These are phyloP conservation scores for Globisporangium uncinulatum DNA, from an alignment of 352 stramenopile species.

Conservation along the genomic window DNA sequence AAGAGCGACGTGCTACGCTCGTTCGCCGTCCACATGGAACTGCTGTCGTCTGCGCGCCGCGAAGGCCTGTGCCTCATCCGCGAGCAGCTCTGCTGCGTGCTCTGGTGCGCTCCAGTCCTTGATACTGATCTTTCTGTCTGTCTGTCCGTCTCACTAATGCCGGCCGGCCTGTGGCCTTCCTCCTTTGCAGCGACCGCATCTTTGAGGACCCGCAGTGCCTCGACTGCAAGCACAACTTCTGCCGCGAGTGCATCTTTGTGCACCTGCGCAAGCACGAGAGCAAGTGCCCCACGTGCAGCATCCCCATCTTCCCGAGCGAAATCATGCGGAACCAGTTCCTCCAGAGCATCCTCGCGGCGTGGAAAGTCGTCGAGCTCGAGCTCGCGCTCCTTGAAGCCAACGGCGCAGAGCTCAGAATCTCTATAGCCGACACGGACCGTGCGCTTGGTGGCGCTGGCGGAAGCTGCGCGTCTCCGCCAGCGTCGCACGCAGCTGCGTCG, in stretches of 20 bases:
- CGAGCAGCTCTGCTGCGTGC: slow-evolving; percentile 68
- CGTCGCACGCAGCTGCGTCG: not conserved
- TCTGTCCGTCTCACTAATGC: too few relatives aligned
- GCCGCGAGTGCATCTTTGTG: slow-evolving; percentile 60
- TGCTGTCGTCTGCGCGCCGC: slow-evolving; percentile 45
- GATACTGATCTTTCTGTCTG: not conserved
- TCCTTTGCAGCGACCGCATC: slow-evolving; percentile 32
- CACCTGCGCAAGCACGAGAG: slow-evolving; percentile 55
- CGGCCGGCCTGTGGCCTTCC: too few relatives aligned
- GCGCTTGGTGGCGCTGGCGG: slow-evolving; percentile 23
- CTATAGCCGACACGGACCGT: slow-evolving; percentile 26
- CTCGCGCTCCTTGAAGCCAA: slow-evolving; percentile 36
- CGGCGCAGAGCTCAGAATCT: slow-evolving; percentile 21
- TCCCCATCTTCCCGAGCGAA: slow-evolving; percentile 72
- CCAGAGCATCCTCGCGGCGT: slow-evolving; percentile 73
- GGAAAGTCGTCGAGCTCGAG: slow-evolving; percentile 67
- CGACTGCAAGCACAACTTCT: slow-evolving; percentile 89
- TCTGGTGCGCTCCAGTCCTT: slow-evolving; percentile 39
- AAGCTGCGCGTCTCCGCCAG: slow-evolving; percentile 3
- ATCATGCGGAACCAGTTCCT: slow-evolving; percentile 85
- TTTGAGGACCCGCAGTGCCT: slow-evolving; percentile 85
- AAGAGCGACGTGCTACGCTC: too few relatives aligned
- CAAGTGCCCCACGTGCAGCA: slow-evolving; percentile 59
- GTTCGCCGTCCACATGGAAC: slow-evolving; percentile 34
- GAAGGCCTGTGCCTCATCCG: slow-evolving; percentile 72